Evolutionary conservation across 1,284 basidiomycete species (phyloP), one percentile per base, ranked within the genome.

Genomic region (Cystobasidium sp.): DNA sequence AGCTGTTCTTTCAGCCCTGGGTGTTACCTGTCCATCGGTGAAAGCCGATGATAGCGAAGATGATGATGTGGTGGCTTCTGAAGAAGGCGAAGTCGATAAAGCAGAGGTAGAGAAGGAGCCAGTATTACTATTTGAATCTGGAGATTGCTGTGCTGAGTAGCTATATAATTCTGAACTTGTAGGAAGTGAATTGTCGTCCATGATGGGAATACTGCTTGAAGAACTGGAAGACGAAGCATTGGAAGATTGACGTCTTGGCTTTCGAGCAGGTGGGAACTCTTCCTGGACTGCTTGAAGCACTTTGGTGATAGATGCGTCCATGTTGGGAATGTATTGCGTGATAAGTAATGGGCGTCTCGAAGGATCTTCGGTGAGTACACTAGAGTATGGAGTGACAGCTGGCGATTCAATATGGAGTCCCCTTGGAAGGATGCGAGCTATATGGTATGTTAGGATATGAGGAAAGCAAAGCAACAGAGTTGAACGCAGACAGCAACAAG

Each of bases 211-310:
- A 31, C 31, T 31, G 51, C 16, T 63, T 22, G 69, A 3, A 16
- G 55, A 31, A 16, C 47, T 63, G 31, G 14, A 12, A 22, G 59
- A 22, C 20, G 64, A 66, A 6, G 20, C n/a, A 44, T 16, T 47
- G 8, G 66, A 68, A 46, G 66, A 58, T 20, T 63, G 61, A 22
- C 53, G n/a, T n/a, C 61, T 37, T 20, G 61, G 16, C 61, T 52
- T 56, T 52, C 69, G 59, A 2, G 7, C 22, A 31, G 43, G 68
- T 12, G 69, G 59, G 51, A 71, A 71, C 61, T 71, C 69, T 51
- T 71, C 69, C 43, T 71, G 69, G 37, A 71, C 69, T 24, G 69
- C 69, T 46, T 64, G 46, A 16, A 71, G 61, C 22, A 71, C 69
- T 56, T 71, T 63, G 51, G 41, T 63, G 61, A 71, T 62, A 1